Percentiles rank a stretch among this genome's conserved stretches.
Evolutionary conservation across 768 basidiomycete genomes (phyloP).

Genomic region (Galerina sulciceps): DNA sequence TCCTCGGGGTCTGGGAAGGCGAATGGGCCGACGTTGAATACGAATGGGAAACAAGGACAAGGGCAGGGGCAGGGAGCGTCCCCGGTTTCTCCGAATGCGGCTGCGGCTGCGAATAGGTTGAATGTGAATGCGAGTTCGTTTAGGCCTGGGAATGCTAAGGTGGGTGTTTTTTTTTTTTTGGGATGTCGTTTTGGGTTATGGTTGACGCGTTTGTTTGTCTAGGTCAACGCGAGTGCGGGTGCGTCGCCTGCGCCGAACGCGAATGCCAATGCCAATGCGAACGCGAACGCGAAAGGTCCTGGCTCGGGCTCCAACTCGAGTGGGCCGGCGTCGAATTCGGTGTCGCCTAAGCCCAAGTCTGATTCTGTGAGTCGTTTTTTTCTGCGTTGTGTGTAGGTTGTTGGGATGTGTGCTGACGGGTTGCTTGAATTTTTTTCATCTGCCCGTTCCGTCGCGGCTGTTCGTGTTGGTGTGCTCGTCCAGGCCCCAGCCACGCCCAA

Average conservation of each 20-base stretch:
- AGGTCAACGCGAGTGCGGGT: neutral
- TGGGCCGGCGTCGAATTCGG: conserved; percentile 35
- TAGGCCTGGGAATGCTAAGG: conserved; percentile 86
- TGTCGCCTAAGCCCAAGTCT: conserved; percentile 67
- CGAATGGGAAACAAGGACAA: neutral
- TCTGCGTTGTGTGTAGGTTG: neutral
- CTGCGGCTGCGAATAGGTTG: conserved; percentile 59
- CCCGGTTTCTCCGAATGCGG: conserved; percentile 53
- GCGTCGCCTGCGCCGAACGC: conserved; percentile 2
- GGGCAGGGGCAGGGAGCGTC: conserved; percentile 22
- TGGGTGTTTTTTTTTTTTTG: conserved; percentile 75
- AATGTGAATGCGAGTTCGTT: conserved; percentile 93
- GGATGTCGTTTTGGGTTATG: conserved; percentile 28
- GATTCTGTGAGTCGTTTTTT: conserved; percentile 47
- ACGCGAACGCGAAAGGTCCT: neutral
- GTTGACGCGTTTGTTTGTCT: conserved; percentile 14
- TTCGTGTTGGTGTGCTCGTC: no score
- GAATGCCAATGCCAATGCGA: neutral
- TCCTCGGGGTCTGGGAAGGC: conserved; percentile 3
- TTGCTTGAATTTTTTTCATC: neutral
- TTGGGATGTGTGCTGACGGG: neutral
- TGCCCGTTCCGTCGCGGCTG: neutral
- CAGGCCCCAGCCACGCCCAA: conserved; percentile 62
- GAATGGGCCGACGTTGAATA: conserved; percentile 7
- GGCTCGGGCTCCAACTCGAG: neutral